Conservation (phyloP, 495 filamentous ascomycete genomes). For the Penicillium turbatum region DNA sequence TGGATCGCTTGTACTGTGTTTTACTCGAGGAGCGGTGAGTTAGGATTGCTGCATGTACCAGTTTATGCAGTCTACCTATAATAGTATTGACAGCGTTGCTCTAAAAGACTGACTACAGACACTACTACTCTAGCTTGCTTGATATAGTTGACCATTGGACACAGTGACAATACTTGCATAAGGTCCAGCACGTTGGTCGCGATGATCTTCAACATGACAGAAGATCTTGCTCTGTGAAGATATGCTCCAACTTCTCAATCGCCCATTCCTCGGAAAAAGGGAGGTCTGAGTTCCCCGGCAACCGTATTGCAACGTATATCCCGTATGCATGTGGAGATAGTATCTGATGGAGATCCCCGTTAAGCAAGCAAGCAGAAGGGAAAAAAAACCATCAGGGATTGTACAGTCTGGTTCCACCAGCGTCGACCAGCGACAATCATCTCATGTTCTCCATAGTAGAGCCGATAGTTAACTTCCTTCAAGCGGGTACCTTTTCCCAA, state of each 20-base stretch:
- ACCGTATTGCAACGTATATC: background rate
- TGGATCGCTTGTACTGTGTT: background rate
- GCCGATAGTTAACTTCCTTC: background rate
- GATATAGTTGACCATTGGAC: background rate
- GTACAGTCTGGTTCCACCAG: background rate
- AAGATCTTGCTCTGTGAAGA: background rate
- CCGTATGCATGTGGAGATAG: background rate
- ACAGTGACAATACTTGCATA: background rate
- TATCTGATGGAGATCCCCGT: background rate
- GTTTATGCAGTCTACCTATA: background rate
- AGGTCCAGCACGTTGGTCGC: background rate
- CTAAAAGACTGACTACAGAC: background rate
- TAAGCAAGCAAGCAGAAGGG: background rate
- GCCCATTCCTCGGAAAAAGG: background rate
- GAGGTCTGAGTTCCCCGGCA: background rate
- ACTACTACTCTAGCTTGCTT: background rate
- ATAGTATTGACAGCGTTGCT: background rate
- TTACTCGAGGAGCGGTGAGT: background rate
- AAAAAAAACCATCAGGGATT: background rate
- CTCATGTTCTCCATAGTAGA: no score
- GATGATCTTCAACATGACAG: background rate
- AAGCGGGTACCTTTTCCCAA: slow-evolving; percentile 22
- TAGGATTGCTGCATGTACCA: background rate
- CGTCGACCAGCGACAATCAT: no score
- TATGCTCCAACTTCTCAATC: background rate